These are phyloP conservation scores for Tricladium varicosporioides DNA, from an alignment of 2,329 filamentous ascomycete genomes.

Conservation along the genomic window DNA sequence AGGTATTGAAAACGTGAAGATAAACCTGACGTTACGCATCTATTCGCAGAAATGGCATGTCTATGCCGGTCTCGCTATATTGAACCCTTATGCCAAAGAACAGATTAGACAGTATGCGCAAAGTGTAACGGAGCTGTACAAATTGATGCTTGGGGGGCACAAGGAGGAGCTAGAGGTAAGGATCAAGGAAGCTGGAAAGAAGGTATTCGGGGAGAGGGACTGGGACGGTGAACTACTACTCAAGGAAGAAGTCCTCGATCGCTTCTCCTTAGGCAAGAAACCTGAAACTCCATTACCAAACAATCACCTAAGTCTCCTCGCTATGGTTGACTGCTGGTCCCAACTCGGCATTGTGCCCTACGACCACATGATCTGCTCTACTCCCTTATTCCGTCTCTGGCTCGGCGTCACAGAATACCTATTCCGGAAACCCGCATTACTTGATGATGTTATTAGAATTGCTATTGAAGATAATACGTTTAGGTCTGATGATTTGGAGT, in stretches of 20 bases:
- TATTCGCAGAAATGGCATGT: constrained; percentile 99
- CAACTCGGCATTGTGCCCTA: constrained; percentile 91
- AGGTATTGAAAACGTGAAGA: constrained; percentile 98
- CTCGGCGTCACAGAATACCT: constrained; percentile 96
- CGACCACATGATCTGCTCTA: constrained; percentile 99
- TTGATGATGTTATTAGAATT: constrained; percentile 82
- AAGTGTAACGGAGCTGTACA: constrained; percentile 91
- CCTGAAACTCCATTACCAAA: constrained; percentile 65
- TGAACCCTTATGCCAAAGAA: constrained; percentile 87
- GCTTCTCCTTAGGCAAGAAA: constrained; percentile 76
- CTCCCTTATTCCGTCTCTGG: constrained; percentile 93
- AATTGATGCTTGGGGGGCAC: constrained; percentile 90
- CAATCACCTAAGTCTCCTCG: constrained; percentile 88
- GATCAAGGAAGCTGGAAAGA: constrained; percentile 76
- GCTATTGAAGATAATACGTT: constrained; percentile 89
- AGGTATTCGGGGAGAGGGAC: constrained; percentile 58
- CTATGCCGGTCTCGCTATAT: constrained; percentile 93
- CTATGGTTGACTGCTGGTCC: constrained; percentile 99
- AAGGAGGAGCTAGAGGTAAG: constrained; percentile 69
- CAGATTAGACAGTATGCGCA: constrained; percentile 94
- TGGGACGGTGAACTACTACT: constrained; percentile 67
- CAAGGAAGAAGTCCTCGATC: constrained; percentile 78
- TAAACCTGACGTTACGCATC: constrained; percentile 95
- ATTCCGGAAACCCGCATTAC: constrained; percentile 76
- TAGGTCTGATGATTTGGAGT: constrained; percentile 93